Base-by-base conservation (phyloP, 2,329 filamentous ascomycete genomes). In the Colletotrichum sp. region DNA sequence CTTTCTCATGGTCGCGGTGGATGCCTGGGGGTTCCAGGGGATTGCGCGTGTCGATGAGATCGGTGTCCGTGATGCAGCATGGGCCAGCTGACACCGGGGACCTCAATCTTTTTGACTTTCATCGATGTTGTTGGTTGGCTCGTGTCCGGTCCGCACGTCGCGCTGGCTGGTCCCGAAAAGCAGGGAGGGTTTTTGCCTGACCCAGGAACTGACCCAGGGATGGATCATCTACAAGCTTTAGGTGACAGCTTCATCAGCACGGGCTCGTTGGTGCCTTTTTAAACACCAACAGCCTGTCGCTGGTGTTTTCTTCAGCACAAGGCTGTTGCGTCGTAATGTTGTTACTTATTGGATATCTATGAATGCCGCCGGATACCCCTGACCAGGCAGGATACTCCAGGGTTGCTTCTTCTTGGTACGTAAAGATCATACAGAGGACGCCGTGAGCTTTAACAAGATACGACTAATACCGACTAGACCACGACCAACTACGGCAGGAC, bases 401-500 rank as follows among this genome's bases (percentile, higher is more conserved):
- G 18, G 5, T n/a, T 49, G 39, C 39, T n/a, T n/a, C 39, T 49
- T 12, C 18, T 7, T 49, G 18, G 0, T 49, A 21, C 44, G n/a
- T 24, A 0, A 21, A 52, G 0, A 21, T 0, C n/a, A 21, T 52
- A 7, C 44, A 21, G n/a, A 13, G 0, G n/a, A 52, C 6, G 44
- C 10, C 0, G 0, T 24, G 44, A 24, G 44, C 10, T 7, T 52
- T 3, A 7, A 52, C 6, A 52, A 13, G 18, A 49, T 0, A n/a
- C 39, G 18, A n/a, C 39, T 49, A n/a, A n/a, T 49, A n/a, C 1
- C 18, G 0, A 49, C 39, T 49, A 2, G 39, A 12, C 39, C 44
- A 52, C 1, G 44, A 13, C n/a, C 44, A 52, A 24, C 10, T 52
- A 0, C n/a, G 0, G 44, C n/a, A 0, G n/a, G n/a, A 52, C 44